phyloP scores from a whole-genome alignment of 1,284 basidiomycete species.

The Ceratobasidium sp. region DNA sequence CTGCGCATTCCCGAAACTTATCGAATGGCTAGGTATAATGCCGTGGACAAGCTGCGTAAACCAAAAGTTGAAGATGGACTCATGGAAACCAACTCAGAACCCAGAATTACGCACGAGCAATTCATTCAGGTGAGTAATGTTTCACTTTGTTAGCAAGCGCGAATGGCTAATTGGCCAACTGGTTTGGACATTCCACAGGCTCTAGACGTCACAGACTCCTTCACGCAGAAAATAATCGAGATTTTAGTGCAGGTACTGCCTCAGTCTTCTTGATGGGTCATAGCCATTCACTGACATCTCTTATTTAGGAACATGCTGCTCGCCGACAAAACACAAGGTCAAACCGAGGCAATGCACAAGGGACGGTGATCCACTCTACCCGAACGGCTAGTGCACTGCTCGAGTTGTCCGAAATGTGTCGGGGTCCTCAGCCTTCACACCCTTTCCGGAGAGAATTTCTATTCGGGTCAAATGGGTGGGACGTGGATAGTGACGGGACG shows the following conservation, averaged over 20 bases:
- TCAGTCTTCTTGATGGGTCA: neutral
- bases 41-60: conserved; percentile 40
- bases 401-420: conserved; percentile 32
- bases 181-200: conserved; percentile 20
- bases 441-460: conserved; percentile 24
- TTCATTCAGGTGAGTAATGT: conserved; percentile 35
- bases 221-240: conserved; percentile 40
- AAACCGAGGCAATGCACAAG: conserved; percentile 24
- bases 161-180: conserved; percentile 37
- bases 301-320: conserved; percentile 34
- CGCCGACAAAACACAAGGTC: conserved; percentile 32
- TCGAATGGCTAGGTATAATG: conserved; percentile 30
- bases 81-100: conserved; percentile 33
- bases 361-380: conserved; percentile 22
- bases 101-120: conserved; percentile 41
- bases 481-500: conserved; percentile 30
- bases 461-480: conserved; percentile 32
- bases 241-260: conserved; percentile 37
- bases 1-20: conserved; percentile 4
- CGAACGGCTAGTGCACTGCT: conserved; percentile 42
- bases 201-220: conserved; percentile 39
- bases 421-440: conserved; percentile 20
- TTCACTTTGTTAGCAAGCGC: conserved; percentile 24
- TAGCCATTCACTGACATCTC: conserved; percentile 3
- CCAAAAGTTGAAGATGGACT: conserved; percentile 40